Evolutionary conservation across 2,329 filamentous ascomycete genomes (phyloP).

Genomic region (Sporothrix phasma): DNA sequence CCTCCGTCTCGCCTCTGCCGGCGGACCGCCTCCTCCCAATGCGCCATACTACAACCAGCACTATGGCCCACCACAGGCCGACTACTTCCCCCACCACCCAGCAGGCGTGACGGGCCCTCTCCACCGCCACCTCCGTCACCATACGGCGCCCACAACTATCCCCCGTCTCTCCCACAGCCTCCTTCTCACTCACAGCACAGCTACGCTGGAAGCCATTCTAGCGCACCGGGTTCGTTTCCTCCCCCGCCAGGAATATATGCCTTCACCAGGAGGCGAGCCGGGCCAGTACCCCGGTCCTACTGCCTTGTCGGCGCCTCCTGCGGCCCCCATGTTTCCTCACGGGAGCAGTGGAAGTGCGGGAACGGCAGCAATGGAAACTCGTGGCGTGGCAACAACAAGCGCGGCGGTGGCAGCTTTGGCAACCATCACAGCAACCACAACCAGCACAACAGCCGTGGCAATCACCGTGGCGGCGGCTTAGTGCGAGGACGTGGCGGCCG

Average conservation of each 20-base stretch:
- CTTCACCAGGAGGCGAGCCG: neutral
- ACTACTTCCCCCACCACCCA: slow-evolving; percentile 17
- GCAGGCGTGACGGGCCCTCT: slow-evolving; percentile 20
- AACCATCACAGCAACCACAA: neutral
- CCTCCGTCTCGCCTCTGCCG: neutral
- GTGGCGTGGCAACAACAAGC: neutral
- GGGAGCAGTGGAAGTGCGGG: neutral
- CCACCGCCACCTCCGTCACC: slow-evolving; percentile 15
- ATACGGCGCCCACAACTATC: slow-evolving; percentile 15
- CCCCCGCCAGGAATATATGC: neutral
- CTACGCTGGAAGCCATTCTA: neutral
- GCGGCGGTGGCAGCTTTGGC: slow-evolving; percentile 1
- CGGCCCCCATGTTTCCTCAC: neutral
- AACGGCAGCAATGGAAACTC: neutral
- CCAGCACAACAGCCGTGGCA: neutral
- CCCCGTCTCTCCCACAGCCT: slow-evolving; percentile 9
- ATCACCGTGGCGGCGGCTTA: slow-evolving; percentile 4
- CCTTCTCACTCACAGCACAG: neutral
- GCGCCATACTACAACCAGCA: slow-evolving; percentile 16
- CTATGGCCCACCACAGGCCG: slow-evolving; percentile 11
- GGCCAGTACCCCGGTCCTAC: neutral
- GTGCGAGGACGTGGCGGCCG: slow-evolving; percentile 9
- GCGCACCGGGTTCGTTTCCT: neutral
- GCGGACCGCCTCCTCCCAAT: neutral
- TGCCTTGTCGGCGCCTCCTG: neutral